Conservation (phyloP, 768 basidiomycete species). For the Suillus bovinus region DNA sequence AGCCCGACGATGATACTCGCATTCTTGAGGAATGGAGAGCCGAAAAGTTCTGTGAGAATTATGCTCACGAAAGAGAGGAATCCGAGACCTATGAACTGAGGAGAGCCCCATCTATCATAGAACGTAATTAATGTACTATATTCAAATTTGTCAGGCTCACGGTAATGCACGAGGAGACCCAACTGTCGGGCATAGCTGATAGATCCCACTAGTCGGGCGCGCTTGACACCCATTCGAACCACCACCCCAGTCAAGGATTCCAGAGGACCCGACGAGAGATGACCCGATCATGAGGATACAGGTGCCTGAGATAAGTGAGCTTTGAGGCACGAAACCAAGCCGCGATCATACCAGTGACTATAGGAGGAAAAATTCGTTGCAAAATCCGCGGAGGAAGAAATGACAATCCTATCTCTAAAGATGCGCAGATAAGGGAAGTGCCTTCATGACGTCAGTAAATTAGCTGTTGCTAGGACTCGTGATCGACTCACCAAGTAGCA, state of each 20-base stretch:
- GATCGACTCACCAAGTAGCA: slow-evolving; percentile 56
- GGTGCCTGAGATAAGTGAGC: slow-evolving; percentile 45
- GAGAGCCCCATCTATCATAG: slow-evolving; percentile 65
- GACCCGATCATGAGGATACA: slow-evolving; percentile 83
- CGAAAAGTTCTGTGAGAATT: slow-evolving; percentile 79
- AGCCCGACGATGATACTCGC: slow-evolving; percentile 55
- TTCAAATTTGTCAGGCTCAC: slow-evolving; percentile 32
- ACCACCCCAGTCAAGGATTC: slow-evolving; percentile 82
- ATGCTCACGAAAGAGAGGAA: slow-evolving; percentile 81
- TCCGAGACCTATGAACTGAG: slow-evolving; percentile 84
- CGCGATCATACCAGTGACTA: slow-evolving; percentile 60
- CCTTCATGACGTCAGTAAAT: slow-evolving; percentile 38
- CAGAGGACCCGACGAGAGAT: slow-evolving; percentile 71
- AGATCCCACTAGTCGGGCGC: slow-evolving; percentile 66
- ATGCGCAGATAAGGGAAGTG: slow-evolving; percentile 74
- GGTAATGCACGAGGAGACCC: slow-evolving; percentile 68
- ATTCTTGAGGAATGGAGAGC: slow-evolving; percentile 84
- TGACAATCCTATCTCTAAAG: slow-evolving; percentile 78
- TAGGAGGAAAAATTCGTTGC: slow-evolving; percentile 73
- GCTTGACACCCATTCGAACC: slow-evolving; percentile 70
- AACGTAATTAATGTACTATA: background rate
- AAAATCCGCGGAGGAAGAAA: slow-evolving; percentile 68
- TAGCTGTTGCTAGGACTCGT: background rate
- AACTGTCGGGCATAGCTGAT: slow-evolving; percentile 71
- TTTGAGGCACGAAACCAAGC: too few relatives aligned